A percentile compares a stretch with the other conserved stretches of the same genome.
Evolutionary conservation across 129 eudicot genomes (phyloP).

Genomic region (Ambrosia trifida): DNA sequence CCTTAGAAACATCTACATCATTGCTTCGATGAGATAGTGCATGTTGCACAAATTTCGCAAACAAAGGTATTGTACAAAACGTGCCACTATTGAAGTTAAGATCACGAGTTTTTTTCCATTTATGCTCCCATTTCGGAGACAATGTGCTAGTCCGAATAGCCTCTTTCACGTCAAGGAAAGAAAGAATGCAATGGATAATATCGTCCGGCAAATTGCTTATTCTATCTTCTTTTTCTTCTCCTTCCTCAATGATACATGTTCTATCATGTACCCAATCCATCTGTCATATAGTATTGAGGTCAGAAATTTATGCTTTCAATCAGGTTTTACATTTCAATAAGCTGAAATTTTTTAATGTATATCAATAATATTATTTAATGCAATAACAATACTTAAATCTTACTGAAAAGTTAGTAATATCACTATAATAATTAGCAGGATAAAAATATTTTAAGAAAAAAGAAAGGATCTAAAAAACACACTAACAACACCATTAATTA

Average conservation of each 20-base stretch:
- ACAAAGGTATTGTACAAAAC: neutral
- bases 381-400: no score
- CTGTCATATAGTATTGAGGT: neutral
- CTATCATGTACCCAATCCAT: constrained; percentile 9
- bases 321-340: no score
- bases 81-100: neutral
- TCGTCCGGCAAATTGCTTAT: constrained; percentile 26
- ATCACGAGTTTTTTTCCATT: neutral
- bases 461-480: no score
- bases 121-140: constrained; percentile 18
- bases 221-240: constrained; percentile 11
- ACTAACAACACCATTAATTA: no score
- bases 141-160: constrained; percentile 8
- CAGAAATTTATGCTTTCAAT: neutral
- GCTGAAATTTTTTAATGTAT: no score
- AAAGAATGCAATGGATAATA: constrained; percentile 15
- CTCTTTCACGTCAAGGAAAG: constrained; percentile 12
- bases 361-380: no score
- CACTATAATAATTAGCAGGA: no score
- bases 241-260: neutral
- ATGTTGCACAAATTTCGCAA: constrained; percentile 14
- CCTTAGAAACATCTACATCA: neutral
- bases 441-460: no score
- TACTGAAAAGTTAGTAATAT: no score
- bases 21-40: neutral